These are phyloP conservation scores for Hansfordia pulvinata DNA, from an alignment of 2,329 filamentous ascomycete species.

Conservation along the genomic window DNA sequence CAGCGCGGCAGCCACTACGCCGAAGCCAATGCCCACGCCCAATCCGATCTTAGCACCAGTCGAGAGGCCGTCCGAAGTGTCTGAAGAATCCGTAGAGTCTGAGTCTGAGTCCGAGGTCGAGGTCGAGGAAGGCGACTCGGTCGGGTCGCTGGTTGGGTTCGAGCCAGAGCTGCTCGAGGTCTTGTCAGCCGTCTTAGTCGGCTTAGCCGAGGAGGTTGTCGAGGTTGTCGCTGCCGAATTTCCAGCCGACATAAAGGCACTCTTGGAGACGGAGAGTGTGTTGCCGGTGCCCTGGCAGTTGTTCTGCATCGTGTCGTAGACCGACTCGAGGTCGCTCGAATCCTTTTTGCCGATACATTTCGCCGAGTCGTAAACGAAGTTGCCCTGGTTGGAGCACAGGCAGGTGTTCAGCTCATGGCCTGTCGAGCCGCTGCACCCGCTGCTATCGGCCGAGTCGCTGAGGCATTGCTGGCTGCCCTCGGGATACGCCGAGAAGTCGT, in stretches of 20 bases:
- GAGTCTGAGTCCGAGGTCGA: slow-evolving; percentile 6
- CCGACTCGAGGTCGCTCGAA: slow-evolving; percentile 21
- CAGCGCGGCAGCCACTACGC: slow-evolving; percentile 9
- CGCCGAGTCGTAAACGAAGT: slow-evolving; percentile 33
- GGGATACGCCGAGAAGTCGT: slow-evolving; percentile 31
- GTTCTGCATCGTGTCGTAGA: slow-evolving; percentile 27
- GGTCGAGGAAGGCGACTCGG: slow-evolving; percentile 3
- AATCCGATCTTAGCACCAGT: slow-evolving; percentile 24
- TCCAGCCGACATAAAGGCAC: slow-evolving; percentile 24
- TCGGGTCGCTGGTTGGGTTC: slow-evolving; percentile 5
- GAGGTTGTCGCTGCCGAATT: slow-evolving; percentile 5
- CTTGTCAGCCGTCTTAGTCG: slow-evolving; percentile 4
- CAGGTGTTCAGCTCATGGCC: slow-evolving; percentile 29
- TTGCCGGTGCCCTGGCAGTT: slow-evolving; percentile 30
- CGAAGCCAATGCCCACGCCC: slow-evolving; percentile 21
- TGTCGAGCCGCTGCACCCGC: slow-evolving; percentile 25
- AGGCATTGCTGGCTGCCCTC: slow-evolving; percentile 27
- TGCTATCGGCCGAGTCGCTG: slow-evolving; percentile 21
- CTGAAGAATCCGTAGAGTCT: slow-evolving; percentile 3
- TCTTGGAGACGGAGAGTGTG: slow-evolving; percentile 24
- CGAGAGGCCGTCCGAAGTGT: slow-evolving; percentile 14
- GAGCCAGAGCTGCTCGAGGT: slow-evolving; percentile 7
- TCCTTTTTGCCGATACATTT: slow-evolving; percentile 26
- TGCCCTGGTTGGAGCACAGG: slow-evolving; percentile 32
- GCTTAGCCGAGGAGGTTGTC: slow-evolving; percentile 4